Evolutionary conservation across 805 yeast genomes (phyloP).

Genomic region (Nakazawaea anatomiae): DNA sequence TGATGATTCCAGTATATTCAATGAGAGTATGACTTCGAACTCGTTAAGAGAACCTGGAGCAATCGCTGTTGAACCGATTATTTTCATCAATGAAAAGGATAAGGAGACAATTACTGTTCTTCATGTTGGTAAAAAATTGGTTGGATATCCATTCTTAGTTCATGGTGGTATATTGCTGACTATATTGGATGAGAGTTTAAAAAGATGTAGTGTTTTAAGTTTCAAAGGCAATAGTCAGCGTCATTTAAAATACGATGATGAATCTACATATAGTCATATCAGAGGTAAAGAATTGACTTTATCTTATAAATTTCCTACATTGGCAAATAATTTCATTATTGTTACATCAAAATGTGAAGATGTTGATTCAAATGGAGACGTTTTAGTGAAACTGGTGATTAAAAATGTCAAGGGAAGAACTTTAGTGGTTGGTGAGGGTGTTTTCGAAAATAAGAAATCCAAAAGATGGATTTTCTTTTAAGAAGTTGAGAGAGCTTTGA

Average conservation of each 20-base stretch:
- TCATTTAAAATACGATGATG: conserved; percentile 17
- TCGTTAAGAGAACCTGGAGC: conserved; percentile 73
- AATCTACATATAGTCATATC: conserved; percentile 22
- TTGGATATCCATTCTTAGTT: conserved; percentile 82
- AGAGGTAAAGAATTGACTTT: conserved; percentile 43
- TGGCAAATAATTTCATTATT: conserved; percentile 72
- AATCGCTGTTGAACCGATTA: conserved; percentile 64
- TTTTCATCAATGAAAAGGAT: conserved; percentile 51
- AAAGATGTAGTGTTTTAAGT: conserved; percentile 42
- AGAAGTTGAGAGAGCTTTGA: neutral
- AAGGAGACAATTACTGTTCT: conserved; percentile 61
- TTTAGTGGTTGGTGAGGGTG: conserved; percentile 53
- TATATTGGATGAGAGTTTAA: conserved; percentile 69
- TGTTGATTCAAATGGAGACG: conserved; percentile 25
- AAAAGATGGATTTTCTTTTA: conserved; percentile 13
- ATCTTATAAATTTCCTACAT: conserved; percentile 63
- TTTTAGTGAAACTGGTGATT: conserved; percentile 44
- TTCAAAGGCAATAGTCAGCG: conserved; percentile 21
- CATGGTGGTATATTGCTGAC: conserved; percentile 90
- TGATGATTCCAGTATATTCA: conserved; percentile 33
- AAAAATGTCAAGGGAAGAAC: conserved; percentile 46
- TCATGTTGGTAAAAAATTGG: conserved; percentile 70
- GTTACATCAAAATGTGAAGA: conserved; percentile 43
- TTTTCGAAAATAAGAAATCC: conserved; percentile 19
- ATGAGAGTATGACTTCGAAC: conserved; percentile 34